Base-by-base conservation (phyloP, 2,329 filamentous ascomycete species). In the Botrytis deweyae region DNA sequence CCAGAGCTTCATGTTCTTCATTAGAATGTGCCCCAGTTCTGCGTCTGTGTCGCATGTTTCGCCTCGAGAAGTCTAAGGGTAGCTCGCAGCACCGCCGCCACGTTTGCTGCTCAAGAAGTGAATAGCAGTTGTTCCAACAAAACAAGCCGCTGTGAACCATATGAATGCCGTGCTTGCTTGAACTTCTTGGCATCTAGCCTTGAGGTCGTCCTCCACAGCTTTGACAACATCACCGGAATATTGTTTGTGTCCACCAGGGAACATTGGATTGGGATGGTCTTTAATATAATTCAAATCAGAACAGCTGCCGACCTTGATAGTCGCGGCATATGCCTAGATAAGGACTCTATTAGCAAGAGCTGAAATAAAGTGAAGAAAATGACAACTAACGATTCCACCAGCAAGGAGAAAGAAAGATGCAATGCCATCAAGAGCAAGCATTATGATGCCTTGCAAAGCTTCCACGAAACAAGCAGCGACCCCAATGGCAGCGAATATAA, bases 161-260 rank as follows among this genome's bases (percentile, higher is more conserved):
- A 93, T 86, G 84, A 95, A 95, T 63, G 89, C 91, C 52, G 88
- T 89, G 76, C 88, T 88, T 52, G 92, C 92, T 84, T 95, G 92
- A 20, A 93, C 88, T 84, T 93, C 90, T 77, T 88, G 90, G 84
- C 93, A 95, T 77, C 91, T 88, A 40, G 38, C 38, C 38, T 40
- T 40, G 38, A 40, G 38, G 38, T 40, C 38, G 10, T 40, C 38
- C 38, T 40, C 7, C 10, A 40, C 38, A 40, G 38, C 38, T 40
- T 40, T 40, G 38, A 40, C 38, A 40, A 40, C 9, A 40, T 40
- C 38, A 40, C 38, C 38, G 38, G 38, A 40, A 40, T 40, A 40
- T 40, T 40, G 9, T 40, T 40, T 40, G 38, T 40, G 12, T 40
- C 2, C 10, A 12, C 38, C 38, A 40, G 38, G 38, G 38, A 40